Evolutionary conservation across 2,329 filamentous ascomycete genomes (phyloP).

Genomic region (Hypoxylon sp.): DNA sequence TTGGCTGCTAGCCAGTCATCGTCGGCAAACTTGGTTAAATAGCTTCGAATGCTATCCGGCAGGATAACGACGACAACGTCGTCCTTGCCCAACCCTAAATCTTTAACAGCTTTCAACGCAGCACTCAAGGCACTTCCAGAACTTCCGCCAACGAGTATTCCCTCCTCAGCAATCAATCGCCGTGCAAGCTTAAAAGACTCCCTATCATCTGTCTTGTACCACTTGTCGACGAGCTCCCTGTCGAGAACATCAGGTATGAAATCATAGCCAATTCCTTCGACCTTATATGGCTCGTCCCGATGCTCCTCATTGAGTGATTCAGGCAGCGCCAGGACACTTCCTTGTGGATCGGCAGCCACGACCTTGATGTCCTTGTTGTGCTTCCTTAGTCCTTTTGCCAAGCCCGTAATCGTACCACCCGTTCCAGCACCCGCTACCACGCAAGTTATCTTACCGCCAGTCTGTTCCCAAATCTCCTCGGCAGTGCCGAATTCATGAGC

Average conservation of each 20-base stretch:
- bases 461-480: conserved; percentile 96
- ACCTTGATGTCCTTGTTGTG: conserved; percentile 89
- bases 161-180: conserved; percentile 92
- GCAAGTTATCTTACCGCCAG: conserved; percentile 83
- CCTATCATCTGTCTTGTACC: conserved; percentile 98
- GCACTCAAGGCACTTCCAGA: conserved; percentile 93
- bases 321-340: conserved; percentile 90
- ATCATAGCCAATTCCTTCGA: conserved; percentile 98
- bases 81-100: conserved; percentile 81
- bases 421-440: conserved; percentile 94
- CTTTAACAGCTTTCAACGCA: conserved; percentile 81
- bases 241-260: conserved; percentile 96
- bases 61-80: conserved; percentile 92
- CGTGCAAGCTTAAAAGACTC: conserved; percentile 94
- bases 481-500: conserved; percentile 96
- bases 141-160: conserved; percentile 91
- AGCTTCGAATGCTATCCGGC: conserved; percentile 96
- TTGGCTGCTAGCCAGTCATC: conserved; percentile 99
- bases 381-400: conserved; percentile 87
- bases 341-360: conserved; percentile 91
- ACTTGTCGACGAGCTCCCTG: conserved; percentile 84
- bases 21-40: conserved; percentile 98
- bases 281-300: conserved; percentile 91
- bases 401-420: conserved; percentile 92
- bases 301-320: conserved; percentile 83